Evolutionary conservation across 306 rosid genomes (phyloP).

Genomic region (Benincasa hispida): DNA sequence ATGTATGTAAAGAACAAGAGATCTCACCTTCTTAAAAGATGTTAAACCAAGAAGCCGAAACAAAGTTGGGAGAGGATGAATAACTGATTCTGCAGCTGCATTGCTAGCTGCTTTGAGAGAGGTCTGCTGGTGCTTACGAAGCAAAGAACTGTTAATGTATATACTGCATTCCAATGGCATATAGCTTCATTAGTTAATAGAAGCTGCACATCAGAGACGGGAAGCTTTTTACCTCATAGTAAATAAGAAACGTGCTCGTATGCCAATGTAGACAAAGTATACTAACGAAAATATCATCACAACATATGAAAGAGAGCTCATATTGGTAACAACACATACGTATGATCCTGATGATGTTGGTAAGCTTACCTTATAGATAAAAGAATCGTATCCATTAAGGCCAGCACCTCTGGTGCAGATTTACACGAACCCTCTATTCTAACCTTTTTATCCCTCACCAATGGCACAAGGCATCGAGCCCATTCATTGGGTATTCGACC

Average conservation of each 20-base stretch:
- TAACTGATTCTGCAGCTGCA: slow-evolving; percentile 55
- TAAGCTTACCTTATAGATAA: slow-evolving; percentile 58
- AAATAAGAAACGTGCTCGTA: not conserved
- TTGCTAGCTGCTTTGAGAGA: slow-evolving; percentile 57
- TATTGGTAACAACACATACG: not conserved
- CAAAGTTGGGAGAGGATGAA: slow-evolving; percentile 78
- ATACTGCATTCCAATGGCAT: slow-evolving; percentile 32
- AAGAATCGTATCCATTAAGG: slow-evolving; percentile 64
- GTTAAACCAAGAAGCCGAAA: slow-evolving; percentile 64
- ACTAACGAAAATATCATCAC: not conserved
- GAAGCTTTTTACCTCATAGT: not conserved
- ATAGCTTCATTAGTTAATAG: slow-evolving; percentile 8
- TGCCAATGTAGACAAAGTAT: not conserved
- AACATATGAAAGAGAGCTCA: not conserved
- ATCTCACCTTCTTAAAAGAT: slow-evolving; percentile 66
- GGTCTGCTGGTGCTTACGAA: slow-evolving; percentile 50
- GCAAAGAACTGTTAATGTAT: slow-evolving; percentile 56
- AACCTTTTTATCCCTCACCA: slow-evolving; percentile 64
- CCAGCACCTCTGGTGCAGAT: slow-evolving; percentile 51
- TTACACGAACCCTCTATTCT: slow-evolving; percentile 62
- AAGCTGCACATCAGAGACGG: not conserved
- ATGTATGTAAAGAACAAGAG: not conserved
- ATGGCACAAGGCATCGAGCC: slow-evolving; percentile 84
- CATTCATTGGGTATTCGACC: slow-evolving; percentile 96
- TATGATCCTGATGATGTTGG: not conserved